Conservation (phyloP, 2,329 filamentous ascomycete genomes). For the Botrytis paeoniae region DNA sequence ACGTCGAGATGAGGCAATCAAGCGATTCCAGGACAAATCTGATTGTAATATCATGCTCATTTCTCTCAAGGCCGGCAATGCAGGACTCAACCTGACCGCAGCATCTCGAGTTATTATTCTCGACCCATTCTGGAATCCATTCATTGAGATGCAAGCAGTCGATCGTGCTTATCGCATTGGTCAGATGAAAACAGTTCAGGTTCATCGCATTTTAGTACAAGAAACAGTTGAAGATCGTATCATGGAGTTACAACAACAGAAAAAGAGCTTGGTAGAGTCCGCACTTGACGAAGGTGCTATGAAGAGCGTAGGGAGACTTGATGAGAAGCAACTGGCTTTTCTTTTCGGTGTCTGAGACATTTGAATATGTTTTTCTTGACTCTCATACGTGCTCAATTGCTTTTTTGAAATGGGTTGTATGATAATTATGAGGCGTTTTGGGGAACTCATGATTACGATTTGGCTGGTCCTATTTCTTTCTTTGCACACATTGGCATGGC, state of each 20-base stretch:
- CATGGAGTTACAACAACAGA: conserved; percentile 71
- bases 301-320: conserved; percentile 62
- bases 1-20: conserved; percentile 64
- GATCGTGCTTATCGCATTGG: conserved; percentile 88
- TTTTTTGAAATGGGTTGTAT: not conserved
- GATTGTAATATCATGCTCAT: conserved; percentile 69
- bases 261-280: conserved; percentile 71
- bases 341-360: conserved; percentile 30
- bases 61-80: conserved; percentile 76
- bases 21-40: conserved; percentile 59
- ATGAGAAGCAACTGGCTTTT: conserved; percentile 31
- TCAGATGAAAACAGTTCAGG: conserved; percentile 68
- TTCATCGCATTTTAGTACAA: conserved; percentile 75
- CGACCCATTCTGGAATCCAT: conserved; percentile 94
- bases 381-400: not conserved
- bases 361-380: not conserved
- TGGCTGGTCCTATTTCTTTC: not conserved
- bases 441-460: not conserved
- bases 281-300: conserved; percentile 76
- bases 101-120: conserved; percentile 86
- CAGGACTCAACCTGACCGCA: conserved; percentile 79
- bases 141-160: conserved; percentile 87
- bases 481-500: conserved; percentile 3
- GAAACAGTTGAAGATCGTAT: conserved; percentile 88
- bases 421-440: conserved; percentile 1